Base-by-base conservation (phyloP, 148 eudicot genomes). In the Beta vulgaris region DNA sequence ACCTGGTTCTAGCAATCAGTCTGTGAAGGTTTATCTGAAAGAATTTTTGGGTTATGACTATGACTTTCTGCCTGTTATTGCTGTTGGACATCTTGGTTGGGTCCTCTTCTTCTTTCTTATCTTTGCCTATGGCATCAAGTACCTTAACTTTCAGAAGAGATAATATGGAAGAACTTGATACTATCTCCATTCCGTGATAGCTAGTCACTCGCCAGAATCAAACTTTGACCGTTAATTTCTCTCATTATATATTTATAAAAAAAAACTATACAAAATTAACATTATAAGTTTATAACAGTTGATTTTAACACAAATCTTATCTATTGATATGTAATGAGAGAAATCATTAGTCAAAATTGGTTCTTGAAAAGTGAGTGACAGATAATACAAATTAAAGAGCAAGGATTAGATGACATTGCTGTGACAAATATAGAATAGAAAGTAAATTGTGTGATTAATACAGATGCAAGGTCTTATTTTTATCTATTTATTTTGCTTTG, bases 61-160 rank as follows among this genome's bases (percentile, higher is more conserved):
- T 49, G 84, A 85, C 44, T 89, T 91, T 69, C 84, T 91, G 15
- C 87, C 91, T 0, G 74, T 53, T 21, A 85, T 89, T 73, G 93
- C 69, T 8, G 78, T 68, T n/a, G 88, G 76, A n/a, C 93, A 91
- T 80, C 18, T 89, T 16, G 85, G 73, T 48, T 91, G 89, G 85
- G 82, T 82, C n/a, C 34, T 91, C 40, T 49, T 85, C 26, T 91
- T 89, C 77, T 68, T 80, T 58, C 57, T 86, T 10, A 81, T 88
- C 65, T 91, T 91, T 79, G 91, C 89, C 58, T 89, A 68, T 57
- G 87, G 85, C 51, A 89, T 91, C 82, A 91, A 83, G 83, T 85
- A 49, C 82, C 83, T 89, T 36, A 91, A 91, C 80, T 91, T 83
- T 79, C 97, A 89, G 55, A 87, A 75, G 19, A 76, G 97, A 83